Evolutionary conservation across 441 rosid genomes (phyloP).

Genomic region (Manihot esculenta): DNA sequence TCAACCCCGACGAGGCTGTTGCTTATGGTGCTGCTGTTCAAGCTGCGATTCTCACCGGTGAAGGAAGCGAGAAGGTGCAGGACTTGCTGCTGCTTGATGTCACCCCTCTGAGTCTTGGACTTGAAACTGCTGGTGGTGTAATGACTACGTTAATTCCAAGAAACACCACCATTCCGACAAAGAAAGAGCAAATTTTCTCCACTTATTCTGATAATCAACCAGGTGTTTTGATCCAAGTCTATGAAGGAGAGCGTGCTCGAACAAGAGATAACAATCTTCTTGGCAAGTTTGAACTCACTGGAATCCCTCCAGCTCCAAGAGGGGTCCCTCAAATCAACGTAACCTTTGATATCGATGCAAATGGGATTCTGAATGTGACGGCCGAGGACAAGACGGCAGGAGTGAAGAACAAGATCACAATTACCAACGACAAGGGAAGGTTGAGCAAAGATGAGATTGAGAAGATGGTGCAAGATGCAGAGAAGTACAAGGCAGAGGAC

Average conservation of each 20-base stretch:
- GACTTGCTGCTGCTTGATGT: no score
- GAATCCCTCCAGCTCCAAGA: constrained; percentile 34
- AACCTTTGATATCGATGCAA: constrained; percentile 31
- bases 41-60: no score
- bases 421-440: no score
- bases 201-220: constrained; percentile 50
- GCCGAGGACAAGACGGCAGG: no score
- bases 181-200: constrained; percentile 41
- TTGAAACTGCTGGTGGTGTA: no score
- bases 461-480: constrained; percentile 47
- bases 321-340: constrained; percentile 36
- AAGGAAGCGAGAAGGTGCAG: no score
- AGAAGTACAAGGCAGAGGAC: constrained; percentile 42
- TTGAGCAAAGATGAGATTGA: no score
- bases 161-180: constrained; percentile 34
- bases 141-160: constrained; percentile 31
- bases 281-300: constrained; percentile 39
- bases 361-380: no score
- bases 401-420: no score
- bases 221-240: constrained; percentile 48
- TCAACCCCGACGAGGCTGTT: no score
- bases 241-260: constrained; percentile 46
- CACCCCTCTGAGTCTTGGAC: no score
- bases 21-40: no score
- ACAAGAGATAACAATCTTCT: constrained; percentile 42